Conservation (phyloP, 768 basidiomycete genomes). For the Mycena vulgaris region DNA sequence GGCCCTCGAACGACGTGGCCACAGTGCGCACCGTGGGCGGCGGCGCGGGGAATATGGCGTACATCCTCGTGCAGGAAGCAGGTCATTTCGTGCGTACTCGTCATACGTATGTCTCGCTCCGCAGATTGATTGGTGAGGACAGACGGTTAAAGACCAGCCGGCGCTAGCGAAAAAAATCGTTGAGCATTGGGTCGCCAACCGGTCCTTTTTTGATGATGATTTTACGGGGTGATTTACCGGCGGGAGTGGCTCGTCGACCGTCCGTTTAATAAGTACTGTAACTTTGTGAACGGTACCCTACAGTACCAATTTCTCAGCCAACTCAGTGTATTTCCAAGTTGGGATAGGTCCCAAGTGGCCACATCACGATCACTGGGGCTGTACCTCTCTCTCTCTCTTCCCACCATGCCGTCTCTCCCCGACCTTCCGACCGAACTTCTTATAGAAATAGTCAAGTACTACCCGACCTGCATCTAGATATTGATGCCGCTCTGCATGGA, state of each 20-base stretch:
- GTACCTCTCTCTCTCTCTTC: no score
- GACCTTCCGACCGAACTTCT: slow-evolving; percentile 33
- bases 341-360: not conserved
- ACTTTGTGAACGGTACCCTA: no score
- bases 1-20: no score
- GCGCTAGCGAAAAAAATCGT: slow-evolving; percentile 34
- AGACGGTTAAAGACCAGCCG: slow-evolving; percentile 37
- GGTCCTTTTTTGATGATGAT: not conserved
- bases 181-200: slow-evolving; percentile 32
- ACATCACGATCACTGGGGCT: no score
- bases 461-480: not conserved
- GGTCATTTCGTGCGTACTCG: slow-evolving; percentile 48
- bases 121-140: not conserved
- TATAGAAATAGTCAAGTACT: slow-evolving; percentile 20
- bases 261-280: no score
- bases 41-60: no score
- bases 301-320: no score
- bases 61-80: no score
- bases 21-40: no score
- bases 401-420: slow-evolving; percentile 19
- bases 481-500: not conserved
- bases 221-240: no score
- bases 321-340: no score
- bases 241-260: no score
- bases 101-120: not conserved